Base-by-base conservation (phyloP, 371 early-diverging fungal species). In the Capillidium rhysosporum region DNA sequence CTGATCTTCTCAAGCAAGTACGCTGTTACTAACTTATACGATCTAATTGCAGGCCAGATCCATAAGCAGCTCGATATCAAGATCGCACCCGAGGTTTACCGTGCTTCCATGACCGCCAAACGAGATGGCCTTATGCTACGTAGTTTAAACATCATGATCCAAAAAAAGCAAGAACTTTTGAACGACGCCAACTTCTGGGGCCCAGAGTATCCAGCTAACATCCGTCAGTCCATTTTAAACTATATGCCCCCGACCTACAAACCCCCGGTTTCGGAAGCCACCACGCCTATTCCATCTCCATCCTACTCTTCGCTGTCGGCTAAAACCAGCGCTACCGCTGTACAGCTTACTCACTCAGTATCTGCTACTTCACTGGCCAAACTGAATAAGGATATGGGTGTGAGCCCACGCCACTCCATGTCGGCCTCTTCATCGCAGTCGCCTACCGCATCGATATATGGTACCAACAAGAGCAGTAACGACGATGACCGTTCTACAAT, bases 11-110 rank as follows among this genome's bases (percentile, higher is more conserved):
- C 82, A 1, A 76, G 78, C 55, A 72, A 75, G 58, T 82, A 80
- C 57, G 56, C 67, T 7, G 57, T 86, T 26, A 69, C 73, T 40
- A 61, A 72, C 20, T 61, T 86, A n/a, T 66, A 71, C 10, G 66
- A 72, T 51, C 69, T 76, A 14, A 65, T 76, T 2, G 74, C 77
- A 0, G 76, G 73, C 40, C 73, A 77, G 12, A 65, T 86, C 28
- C 86, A 82, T 54, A 77, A 75, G 57, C 69, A 69, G 52, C 63
- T 82, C 29, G 75, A 73, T 46, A 77, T 75, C 40, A 62, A 71
- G 0, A 82, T 79, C 0, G 82, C 86, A 7, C 79, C 81, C 10
- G 65, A 79, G 63, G 73, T 86, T 0, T 80, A 76, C 56, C 76
- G 76, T 57, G 69, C 73, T 0, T 72, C 80, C 7, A 75, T 76